Percentiles rank a stretch among this genome's conserved stretches.
Evolutionary conservation across 768 basidiomycete genomes (phyloP).

Genomic region (Termitomyces sp.): DNA sequence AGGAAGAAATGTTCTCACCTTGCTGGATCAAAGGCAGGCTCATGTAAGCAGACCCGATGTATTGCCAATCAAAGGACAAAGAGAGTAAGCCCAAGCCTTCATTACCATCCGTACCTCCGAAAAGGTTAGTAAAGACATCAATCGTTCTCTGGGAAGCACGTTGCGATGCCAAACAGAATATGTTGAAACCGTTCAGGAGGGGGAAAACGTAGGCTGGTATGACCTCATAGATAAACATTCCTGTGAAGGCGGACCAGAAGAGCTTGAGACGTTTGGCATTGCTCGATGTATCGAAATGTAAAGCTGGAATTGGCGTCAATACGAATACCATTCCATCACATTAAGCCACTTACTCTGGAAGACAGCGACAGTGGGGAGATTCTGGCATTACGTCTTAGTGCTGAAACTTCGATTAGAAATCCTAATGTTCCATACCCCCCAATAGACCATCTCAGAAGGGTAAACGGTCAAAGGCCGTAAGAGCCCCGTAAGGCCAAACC

Average conservation of each 20-base stretch:
- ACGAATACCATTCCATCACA: background rate
- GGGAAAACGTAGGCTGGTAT: conserved; percentile 61
- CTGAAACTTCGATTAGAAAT: background rate
- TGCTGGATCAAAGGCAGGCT: conserved; percentile 53
- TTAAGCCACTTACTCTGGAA: conserved; percentile 43
- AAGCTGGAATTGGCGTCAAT: conserved; percentile 24
- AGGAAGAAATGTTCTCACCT: conserved; percentile 28
- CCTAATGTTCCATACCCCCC: conserved; percentile 37
- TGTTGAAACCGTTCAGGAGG: conserved; percentile 53
- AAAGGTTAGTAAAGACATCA: conserved; percentile 55
- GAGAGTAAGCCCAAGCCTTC: conserved; percentile 63
- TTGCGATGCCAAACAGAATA: conserved; percentile 60
- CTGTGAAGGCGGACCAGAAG: conserved; percentile 48
- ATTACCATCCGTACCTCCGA: conserved; percentile 64
- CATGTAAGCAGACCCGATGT: conserved; percentile 52
- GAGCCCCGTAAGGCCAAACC: conserved; percentile 58
- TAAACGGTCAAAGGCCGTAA: conserved; percentile 57
- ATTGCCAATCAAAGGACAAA: conserved; percentile 68
- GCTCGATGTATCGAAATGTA: conserved; percentile 42
- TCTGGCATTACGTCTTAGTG: conserved; percentile 24
- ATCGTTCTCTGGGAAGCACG: conserved; percentile 36
- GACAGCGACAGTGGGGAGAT: conserved; percentile 53
- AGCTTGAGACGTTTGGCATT: conserved; percentile 47
- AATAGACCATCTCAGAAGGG: conserved; percentile 64
- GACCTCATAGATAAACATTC: conserved; percentile 51